phyloP scores from a whole-genome alignment of 345 rosid species.

The Bretschneidera sinensis region DNA sequence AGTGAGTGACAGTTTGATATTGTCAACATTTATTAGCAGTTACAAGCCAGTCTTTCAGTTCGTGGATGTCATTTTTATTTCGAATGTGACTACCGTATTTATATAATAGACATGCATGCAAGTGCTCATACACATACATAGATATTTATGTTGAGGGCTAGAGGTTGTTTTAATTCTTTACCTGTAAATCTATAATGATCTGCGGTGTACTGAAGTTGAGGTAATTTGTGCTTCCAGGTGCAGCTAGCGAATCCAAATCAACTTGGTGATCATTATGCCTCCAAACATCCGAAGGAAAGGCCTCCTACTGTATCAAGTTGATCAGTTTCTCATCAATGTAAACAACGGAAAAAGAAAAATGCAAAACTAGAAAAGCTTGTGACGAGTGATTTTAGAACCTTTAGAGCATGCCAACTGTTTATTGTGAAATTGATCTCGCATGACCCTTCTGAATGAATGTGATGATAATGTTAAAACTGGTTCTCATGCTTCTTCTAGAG shows the following conservation, averaged over 20 bases:
- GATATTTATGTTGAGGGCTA: too few relatives aligned
- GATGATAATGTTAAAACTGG: too few relatives aligned
- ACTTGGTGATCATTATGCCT: conserved; percentile 56
- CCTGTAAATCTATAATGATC: neutral
- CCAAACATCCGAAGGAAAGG: conserved; percentile 69
- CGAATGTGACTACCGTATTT: too few relatives aligned
- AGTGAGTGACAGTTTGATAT: neutral
- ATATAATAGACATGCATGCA: neutral
- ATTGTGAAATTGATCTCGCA: too few relatives aligned
- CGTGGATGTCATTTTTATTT: too few relatives aligned
- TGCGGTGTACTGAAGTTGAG: neutral
- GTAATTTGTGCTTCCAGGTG: conserved; percentile 31
- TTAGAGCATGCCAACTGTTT: too few relatives aligned
- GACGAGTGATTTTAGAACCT: too few relatives aligned
- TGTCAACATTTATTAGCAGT: neutral
- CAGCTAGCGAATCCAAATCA: conserved; percentile 67
- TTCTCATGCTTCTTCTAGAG: too few relatives aligned
- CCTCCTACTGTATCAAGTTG: conserved; percentile 49
- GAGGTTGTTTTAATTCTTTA: too few relatives aligned
- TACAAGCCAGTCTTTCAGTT: neutral
- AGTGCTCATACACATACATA: too few relatives aligned
- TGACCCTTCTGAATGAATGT: too few relatives aligned
- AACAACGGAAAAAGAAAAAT: conserved; percentile 6
- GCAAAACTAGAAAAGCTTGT: too few relatives aligned
- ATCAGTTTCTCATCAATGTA: conserved; percentile 11